Conservation (phyloP, 2,329 filamentous ascomycete species). For the Fusarium sp. region DNA sequence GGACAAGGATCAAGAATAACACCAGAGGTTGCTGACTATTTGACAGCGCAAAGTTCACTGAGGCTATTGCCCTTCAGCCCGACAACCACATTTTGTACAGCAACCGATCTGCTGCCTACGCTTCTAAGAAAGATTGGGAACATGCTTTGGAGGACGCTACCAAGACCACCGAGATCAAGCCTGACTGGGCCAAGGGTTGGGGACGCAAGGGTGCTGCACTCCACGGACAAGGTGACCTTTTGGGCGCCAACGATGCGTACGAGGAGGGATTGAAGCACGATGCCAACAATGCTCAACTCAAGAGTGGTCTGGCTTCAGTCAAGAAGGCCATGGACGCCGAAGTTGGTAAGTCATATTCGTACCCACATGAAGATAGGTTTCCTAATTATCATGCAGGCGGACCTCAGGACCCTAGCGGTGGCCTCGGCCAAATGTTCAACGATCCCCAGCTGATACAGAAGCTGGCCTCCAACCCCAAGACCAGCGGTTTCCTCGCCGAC, state of each 20-base stretch:
- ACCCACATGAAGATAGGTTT: slow-evolving; percentile 11
- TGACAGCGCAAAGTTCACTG: slow-evolving; percentile 87
- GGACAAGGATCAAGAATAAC: not conserved
- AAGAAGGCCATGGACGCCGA: slow-evolving; percentile 84
- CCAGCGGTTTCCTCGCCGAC: slow-evolving; percentile 82
- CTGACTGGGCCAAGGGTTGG: slow-evolving; percentile 98
- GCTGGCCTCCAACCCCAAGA: slow-evolving; percentile 95
- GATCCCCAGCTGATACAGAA: slow-evolving; percentile 92
- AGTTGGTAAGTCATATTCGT: slow-evolving; percentile 48
- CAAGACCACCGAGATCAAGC: slow-evolving; percentile 94
- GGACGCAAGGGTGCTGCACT: slow-evolving; percentile 91
- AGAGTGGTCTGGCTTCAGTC: slow-evolving; percentile 86
- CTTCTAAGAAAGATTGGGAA: slow-evolving; percentile 89
- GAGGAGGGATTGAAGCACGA: slow-evolving; percentile 95
- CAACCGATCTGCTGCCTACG: slow-evolving; percentile 89
- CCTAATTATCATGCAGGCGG: slow-evolving; percentile 42
- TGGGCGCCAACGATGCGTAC: slow-evolving; percentile 89
- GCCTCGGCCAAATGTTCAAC: slow-evolving; percentile 92
- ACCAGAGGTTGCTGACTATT: slow-evolving; percentile 32
- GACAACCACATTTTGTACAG: slow-evolving; percentile 97
- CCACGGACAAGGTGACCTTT: slow-evolving; percentile 87
- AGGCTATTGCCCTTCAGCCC: slow-evolving; percentile 90
- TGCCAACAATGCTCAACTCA: slow-evolving; percentile 90
- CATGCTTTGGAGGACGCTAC: slow-evolving; percentile 88
- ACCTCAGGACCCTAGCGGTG: slow-evolving; percentile 72